A percentile compares a stretch with the other conserved stretches of the same genome.
Conservation (phyloP, 2,329 filamentous ascomycete species). For the Exophiala alcalophila region DNA sequence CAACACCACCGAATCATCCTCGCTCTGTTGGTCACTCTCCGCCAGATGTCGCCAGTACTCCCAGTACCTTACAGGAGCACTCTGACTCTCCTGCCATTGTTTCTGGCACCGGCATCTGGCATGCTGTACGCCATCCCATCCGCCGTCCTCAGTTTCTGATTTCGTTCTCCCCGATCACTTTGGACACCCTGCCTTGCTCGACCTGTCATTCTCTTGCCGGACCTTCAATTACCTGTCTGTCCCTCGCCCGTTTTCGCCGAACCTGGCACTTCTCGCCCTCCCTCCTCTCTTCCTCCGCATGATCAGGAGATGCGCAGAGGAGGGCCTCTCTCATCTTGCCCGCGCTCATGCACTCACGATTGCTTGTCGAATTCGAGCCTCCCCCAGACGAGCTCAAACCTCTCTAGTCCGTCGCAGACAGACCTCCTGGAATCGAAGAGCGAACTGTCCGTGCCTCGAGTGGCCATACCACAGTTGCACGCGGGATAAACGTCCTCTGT, state of each 20-base stretch:
- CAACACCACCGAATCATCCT: too few relatives aligned
- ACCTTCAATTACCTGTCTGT: too few relatives aligned
- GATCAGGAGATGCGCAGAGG: background rate
- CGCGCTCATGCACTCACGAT: constrained; percentile 15
- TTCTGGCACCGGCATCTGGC: constrained; percentile 3
- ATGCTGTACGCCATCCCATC: background rate
- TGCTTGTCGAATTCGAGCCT: constrained; percentile 7
- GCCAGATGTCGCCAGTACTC: too few relatives aligned
- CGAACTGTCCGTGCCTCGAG: constrained; percentile 6
- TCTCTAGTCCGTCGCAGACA: constrained; percentile 1
- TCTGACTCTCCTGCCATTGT: too few relatives aligned
- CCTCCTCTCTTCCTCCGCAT: background rate
- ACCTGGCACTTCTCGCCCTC: background rate
- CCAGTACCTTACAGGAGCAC: too few relatives aligned
- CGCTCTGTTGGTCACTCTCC: too few relatives aligned
- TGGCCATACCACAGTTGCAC: background rate
- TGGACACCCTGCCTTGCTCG: too few relatives aligned
- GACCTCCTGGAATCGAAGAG: too few relatives aligned
- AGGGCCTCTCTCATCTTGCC: background rate
- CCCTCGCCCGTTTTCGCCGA: too few relatives aligned
- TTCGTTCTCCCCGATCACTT: background rate
- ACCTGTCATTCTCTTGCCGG: constrained; percentile 2
- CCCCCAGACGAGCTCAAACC: constrained; percentile 22
- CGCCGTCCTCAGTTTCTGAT: background rate
- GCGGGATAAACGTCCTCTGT: background rate